Evolutionary conservation across 345 rosid species (phyloP), one percentile per base, ranked within the genome.

Genomic region (Crucihimalaya himalaica): DNA sequence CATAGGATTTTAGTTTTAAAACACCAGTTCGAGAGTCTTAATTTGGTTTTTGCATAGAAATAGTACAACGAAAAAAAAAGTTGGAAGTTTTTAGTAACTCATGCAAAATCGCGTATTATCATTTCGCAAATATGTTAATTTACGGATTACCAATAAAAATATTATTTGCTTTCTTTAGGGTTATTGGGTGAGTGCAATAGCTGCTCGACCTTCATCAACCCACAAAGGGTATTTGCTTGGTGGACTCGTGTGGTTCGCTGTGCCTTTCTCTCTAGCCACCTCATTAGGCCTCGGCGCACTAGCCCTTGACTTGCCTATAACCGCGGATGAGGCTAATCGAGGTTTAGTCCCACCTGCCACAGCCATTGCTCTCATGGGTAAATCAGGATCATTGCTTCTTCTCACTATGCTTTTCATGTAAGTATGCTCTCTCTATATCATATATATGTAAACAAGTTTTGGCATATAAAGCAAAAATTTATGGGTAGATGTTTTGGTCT

Each of bases 151-250:
- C 5, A 46, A 16, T 16, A 46, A 8, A 18, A 20, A 25, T 52
- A 16, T 23, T 6, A 23, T 13, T 14, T 50, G 45, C 14, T 55
- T 19, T 14, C 9, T 66, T 19, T 31, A 93, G 98, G 96, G 98
- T 28, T 93, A 93, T 70, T 93, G 98, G 98, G 90, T 93, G 71
- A 89, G 97, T 81, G 97, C 98, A 27, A 93, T 91, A 78, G 98
- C 98, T 54, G 98, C 98, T 8, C 67, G 96, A 45, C 98, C 97
- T 74, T 88, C 96, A 18, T 89, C 98, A 2, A 91, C 98, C 18
- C 98, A 89, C 64, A 90, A 89, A 72, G 98, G 98, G 8, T 93
- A 91, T 80, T 77, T 93, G 75, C 70, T 93, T 43, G 98, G 97
- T 6, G 98, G 96, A 19, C 87, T 93, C 15, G 92, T 93, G 12